Conservation (phyloP, 1,284 basidiomycete species). For the Vanrija sp. region DNA sequence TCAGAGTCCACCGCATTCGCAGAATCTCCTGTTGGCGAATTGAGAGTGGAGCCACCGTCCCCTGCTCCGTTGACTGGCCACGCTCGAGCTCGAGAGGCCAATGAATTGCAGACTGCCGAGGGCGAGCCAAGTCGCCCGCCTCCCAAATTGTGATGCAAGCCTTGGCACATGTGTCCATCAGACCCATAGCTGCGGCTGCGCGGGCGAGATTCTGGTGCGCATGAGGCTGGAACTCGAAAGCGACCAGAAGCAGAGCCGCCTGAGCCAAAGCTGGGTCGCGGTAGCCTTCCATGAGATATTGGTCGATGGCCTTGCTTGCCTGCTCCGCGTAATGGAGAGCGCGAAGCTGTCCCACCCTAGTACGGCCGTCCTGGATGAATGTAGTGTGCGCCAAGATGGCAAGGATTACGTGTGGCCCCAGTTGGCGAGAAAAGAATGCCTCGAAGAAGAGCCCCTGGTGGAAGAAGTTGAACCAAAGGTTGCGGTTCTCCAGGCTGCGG, state of each 20-base stretch:
- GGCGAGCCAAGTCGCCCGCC: neutral
- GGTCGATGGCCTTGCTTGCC: conserved; percentile 24
- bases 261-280: conserved; percentile 25
- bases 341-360: conserved; percentile 14
- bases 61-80: conserved; percentile 7
- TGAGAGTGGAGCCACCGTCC: neutral
- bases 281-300: conserved; percentile 19
- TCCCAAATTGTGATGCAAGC: conserved; percentile 11
- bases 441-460: conserved; percentile 22
- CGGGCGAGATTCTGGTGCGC: conserved; percentile 21
- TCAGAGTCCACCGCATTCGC: conserved; percentile 30
- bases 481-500: conserved; percentile 15
- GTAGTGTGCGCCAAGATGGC: conserved; percentile 29
- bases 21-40: conserved; percentile 27
- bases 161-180: conserved; percentile 22
- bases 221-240: conserved; percentile 34
- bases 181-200: conserved; percentile 15
- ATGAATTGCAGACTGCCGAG: neutral
- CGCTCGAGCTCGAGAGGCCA: conserved; percentile 1
- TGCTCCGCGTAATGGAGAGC: conserved; percentile 26
- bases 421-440: conserved; percentile 6
- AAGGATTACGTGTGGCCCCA: conserved; percentile 23
- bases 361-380: conserved; percentile 21
- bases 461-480: conserved; percentile 26
- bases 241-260: conserved; percentile 26